phyloP scores from a whole-genome alignment of 2,329 filamentous ascomycete genomes.

The Aspergillus vadensis region DNA sequence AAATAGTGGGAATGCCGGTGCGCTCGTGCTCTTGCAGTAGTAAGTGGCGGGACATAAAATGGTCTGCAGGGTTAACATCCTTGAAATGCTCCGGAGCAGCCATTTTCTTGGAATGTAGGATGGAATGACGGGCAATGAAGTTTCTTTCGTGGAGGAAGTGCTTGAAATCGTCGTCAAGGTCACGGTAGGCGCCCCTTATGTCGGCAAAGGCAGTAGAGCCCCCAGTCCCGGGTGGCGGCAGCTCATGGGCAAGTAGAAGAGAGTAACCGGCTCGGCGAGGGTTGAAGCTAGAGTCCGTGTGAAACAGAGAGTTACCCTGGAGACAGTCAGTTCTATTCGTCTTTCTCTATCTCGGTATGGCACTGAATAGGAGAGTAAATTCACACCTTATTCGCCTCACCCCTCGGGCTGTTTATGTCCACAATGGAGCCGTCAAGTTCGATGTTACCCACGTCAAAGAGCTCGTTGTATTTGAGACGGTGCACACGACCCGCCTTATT shows the following conservation, averaged over 20 bases:
- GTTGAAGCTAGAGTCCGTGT: slow-evolving; percentile 60
- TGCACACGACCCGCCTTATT: slow-evolving; percentile 49
- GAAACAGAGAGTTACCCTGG: slow-evolving; percentile 56
- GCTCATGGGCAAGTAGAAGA: slow-evolving; percentile 52
- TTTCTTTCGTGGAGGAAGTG: not conserved
- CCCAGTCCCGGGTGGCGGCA: slow-evolving; percentile 52
- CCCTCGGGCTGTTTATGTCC: slow-evolving; percentile 6
- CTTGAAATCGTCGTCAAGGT: not conserved
- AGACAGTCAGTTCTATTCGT: not conserved
- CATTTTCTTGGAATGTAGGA: not conserved
- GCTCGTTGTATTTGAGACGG: slow-evolving; percentile 53
- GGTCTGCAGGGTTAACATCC: not conserved
- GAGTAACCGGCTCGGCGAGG: slow-evolving; percentile 56
- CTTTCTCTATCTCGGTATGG: slow-evolving; percentile 21
- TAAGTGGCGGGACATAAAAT: not conserved
- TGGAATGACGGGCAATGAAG: not conserved
- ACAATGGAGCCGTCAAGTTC: slow-evolving; percentile 47
- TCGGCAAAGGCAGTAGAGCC: slow-evolving; percentile 59
- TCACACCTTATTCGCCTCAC: slow-evolving; percentile 26
- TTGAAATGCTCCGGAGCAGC: not conserved
- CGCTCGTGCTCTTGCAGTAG: not conserved
- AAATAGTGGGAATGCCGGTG: not conserved
- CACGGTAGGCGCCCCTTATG: slow-evolving; percentile 38
- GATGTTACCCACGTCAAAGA: slow-evolving; percentile 62
- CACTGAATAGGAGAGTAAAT: slow-evolving; percentile 18